Percentiles rank a stretch among this genome's conserved stretches.
These are phyloP conservation scores for Phyllosticta ampelicida DNA, from an alignment of 2,329 filamentous ascomycete genomes.

Conservation along the genomic window DNA sequence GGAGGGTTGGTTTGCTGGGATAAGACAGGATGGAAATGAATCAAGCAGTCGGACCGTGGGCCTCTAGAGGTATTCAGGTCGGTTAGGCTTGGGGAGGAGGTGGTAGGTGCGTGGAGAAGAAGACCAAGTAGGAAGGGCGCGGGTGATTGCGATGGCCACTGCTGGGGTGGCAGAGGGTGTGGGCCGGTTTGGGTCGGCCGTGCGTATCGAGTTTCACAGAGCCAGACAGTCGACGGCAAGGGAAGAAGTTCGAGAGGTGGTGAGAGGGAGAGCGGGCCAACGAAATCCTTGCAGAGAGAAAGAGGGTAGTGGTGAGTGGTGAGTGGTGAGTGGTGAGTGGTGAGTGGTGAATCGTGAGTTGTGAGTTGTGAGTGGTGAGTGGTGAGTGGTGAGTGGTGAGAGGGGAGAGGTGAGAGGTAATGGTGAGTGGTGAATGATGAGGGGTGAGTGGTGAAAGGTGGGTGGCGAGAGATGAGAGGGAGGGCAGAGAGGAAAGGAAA, in stretches of 20 bases:
- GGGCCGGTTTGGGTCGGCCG: not conserved
- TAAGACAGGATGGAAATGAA: not conserved
- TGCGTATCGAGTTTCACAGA: not conserved
- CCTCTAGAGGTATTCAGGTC: not conserved
- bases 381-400: too few relatives aligned
- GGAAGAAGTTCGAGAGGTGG: not conserved
- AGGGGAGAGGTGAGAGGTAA: too few relatives aligned
- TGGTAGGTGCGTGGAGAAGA: not conserved
- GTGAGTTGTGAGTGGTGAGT: too few relatives aligned
- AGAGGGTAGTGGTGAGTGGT: too few relatives aligned
- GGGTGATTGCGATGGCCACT: not conserved
- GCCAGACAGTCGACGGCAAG: not conserved
- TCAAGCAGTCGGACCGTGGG: not conserved
- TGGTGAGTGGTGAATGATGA: too few relatives aligned
- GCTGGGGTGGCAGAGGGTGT: not conserved
- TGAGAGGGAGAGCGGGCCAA: not conserved
- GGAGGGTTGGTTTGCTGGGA: not conserved
- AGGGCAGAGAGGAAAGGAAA: too few relatives aligned
- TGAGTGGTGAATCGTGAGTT: too few relatives aligned
- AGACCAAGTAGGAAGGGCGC: not conserved
- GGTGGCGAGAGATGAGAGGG: too few relatives aligned
- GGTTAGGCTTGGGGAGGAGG: not conserved
- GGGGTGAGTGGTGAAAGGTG: too few relatives aligned
- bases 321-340: too few relatives aligned
- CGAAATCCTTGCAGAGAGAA: too few relatives aligned